Percentiles rank a stretch among this genome's conserved stretches.
Evolutionary conservation across 140 eudicot species (phyloP).

Genomic region (Bidens hawaiensis): DNA sequence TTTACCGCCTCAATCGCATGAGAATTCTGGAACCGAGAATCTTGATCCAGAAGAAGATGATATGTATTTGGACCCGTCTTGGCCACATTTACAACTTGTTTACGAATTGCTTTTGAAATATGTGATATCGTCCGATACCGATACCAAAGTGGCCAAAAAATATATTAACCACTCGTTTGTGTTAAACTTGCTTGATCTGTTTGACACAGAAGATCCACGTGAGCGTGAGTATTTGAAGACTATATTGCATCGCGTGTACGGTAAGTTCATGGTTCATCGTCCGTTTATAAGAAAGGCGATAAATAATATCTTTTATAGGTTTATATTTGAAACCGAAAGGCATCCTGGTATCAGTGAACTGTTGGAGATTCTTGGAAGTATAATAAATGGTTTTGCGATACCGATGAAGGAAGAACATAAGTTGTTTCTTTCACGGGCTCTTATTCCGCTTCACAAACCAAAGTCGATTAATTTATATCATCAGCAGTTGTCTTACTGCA

Average conservation of each 20-base stretch:
- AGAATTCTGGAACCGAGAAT: conserved; percentile 48
- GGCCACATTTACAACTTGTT: conserved; percentile 88
- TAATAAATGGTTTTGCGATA: conserved; percentile 76
- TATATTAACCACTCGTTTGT: conserved; percentile 73
- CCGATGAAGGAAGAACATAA: conserved; percentile 97
- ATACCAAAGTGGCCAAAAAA: conserved; percentile 68
- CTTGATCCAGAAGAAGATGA: conserved; percentile 78
- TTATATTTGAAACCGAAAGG: conserved; percentile 86
- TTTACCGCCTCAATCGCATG: conserved; percentile 67
- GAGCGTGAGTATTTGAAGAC: conserved; percentile 83
- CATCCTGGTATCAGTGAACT: conserved; percentile 72
- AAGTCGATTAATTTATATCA: conserved; percentile 56
- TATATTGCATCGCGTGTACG: conserved; percentile 73
- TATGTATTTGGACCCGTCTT: conserved; percentile 58
- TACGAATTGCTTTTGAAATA: conserved; percentile 73
- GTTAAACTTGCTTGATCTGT: conserved; percentile 58
- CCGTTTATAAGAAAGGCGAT: conserved; percentile 82
- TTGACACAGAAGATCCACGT: conserved; percentile 69
- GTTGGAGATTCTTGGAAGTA: conserved; percentile 82
- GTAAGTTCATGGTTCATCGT: conserved; percentile 85
- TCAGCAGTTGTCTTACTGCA: conserved; percentile 63
- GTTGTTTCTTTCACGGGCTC: conserved; percentile 70
- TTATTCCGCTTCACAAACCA: conserved; percentile 72
- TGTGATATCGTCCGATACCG: conserved; percentile 71
- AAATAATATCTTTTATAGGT: conserved; percentile 64